A percentile compares a stretch with the other conserved stretches of the same genome.
phyloP scores from a whole-genome alignment of 148 eudicot species.

The Cornus controversa region DNA sequence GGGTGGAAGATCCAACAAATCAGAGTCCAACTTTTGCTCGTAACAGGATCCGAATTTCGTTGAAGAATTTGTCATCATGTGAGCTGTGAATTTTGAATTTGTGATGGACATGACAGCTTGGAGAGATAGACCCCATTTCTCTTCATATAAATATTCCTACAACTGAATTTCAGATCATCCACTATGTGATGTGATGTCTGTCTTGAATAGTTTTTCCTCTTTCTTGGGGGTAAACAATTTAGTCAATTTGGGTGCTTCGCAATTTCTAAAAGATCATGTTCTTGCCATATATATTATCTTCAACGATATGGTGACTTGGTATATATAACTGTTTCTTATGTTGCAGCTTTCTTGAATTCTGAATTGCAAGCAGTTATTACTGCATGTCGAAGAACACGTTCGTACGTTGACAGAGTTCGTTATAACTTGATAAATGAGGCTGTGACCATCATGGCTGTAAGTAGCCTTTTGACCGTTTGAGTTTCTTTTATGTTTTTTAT shows the following conservation, averaged over 20 bases:
- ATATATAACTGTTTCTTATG: conserved; percentile 6
- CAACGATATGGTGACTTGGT: background rate
- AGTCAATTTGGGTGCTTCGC: background rate
- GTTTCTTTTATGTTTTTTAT: background rate
- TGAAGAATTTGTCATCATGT: conserved; percentile 45
- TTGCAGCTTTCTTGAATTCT: conserved; percentile 65
- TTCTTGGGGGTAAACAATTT: background rate
- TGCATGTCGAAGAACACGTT: conserved; percentile 67
- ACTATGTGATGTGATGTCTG: background rate
- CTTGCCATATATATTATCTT: background rate
- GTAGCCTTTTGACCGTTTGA: conserved; percentile 19
- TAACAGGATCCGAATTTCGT: conserved; percentile 76
- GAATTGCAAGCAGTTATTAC: conserved; percentile 68
- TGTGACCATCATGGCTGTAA: conserved; percentile 76
- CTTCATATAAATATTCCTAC: background rate
- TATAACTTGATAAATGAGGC: conserved; percentile 49
- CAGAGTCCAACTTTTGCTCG: conserved; percentile 66
- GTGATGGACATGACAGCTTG: conserved; percentile 5
- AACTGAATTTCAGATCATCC: background rate
- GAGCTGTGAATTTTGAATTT: conserved; percentile 17
- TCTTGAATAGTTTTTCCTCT: background rate
- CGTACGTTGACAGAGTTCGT: conserved; percentile 63
- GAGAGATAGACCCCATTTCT: background rate
- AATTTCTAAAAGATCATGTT: background rate
- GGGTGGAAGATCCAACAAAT: conserved; percentile 98